Percentiles rank a stretch among this genome's conserved stretches.
These are phyloP conservation scores for Xylaria palmicola DNA, from an alignment of 495 filamentous ascomycete genomes.

Conservation along the genomic window DNA sequence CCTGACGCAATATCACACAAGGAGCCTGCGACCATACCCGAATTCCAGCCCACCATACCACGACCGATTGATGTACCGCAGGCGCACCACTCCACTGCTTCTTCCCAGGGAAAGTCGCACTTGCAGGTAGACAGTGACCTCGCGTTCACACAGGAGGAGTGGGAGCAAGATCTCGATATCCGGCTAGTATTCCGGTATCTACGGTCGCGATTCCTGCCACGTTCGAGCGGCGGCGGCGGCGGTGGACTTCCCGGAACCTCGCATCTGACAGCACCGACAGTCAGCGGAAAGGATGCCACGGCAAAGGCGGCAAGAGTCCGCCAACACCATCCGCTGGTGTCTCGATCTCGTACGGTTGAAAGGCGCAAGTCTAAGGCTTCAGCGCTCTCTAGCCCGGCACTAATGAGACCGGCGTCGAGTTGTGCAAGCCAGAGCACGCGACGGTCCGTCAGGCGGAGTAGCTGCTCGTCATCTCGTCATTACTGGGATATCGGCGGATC, in stretches of 20 bases:
- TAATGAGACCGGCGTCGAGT: constrained; percentile 59
- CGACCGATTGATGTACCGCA: constrained; percentile 32
- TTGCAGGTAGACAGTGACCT: constrained; percentile 18
- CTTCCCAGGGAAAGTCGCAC: constrained; percentile 19
- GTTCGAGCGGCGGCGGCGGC: constrained; percentile 20
- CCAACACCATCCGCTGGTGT: constrained; percentile 81
- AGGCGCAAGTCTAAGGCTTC: constrained; percentile 53
- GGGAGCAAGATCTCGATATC: constrained; percentile 84
- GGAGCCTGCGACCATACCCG: constrained; percentile 31
- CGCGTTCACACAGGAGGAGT: constrained; percentile 66
- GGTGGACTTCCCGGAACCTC: constrained; percentile 32
- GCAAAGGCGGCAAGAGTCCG: constrained; percentile 79
- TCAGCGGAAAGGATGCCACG: constrained; percentile 59
- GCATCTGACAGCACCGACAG: constrained; percentile 42
- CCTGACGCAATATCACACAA: constrained; percentile 19
- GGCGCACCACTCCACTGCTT: constrained; percentile 5
- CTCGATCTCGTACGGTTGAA: constrained; percentile 52
- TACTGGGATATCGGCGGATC: constrained; percentile 88
- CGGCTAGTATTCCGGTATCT: constrained; percentile 87
- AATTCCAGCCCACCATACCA: constrained; percentile 52
- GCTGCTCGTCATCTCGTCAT: constrained; percentile 56
- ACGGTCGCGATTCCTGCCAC: constrained; percentile 65
- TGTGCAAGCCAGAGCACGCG: constrained; percentile 81
- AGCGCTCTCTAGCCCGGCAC: constrained; percentile 44
- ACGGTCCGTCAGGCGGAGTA: constrained; percentile 57